Evolutionary conservation across 495 filamentous ascomycete species (phyloP).

Genomic region (Penicillium daleae): DNA sequence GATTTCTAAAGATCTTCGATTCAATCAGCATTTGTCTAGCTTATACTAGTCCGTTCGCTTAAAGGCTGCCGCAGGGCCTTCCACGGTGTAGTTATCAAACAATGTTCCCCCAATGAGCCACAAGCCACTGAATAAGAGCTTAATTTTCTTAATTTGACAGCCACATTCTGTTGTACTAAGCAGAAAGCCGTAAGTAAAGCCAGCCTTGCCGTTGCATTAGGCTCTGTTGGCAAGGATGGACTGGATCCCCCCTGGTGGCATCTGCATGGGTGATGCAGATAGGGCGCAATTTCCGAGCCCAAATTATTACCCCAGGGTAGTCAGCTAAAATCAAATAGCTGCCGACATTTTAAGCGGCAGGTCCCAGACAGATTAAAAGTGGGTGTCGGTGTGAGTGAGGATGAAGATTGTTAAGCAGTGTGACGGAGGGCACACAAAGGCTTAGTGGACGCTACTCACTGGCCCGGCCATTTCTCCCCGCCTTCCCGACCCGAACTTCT

Average conservation of each 20-base stretch:
- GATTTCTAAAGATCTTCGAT: no score
- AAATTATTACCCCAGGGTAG: background rate
- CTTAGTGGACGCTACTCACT: slow-evolving; percentile 15
- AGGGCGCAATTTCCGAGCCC: background rate
- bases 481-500: slow-evolving; percentile 37
- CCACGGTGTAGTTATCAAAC: background rate
- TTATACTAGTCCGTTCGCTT: no score
- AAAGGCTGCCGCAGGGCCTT: background rate
- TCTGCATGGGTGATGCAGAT: slow-evolving; percentile 15
- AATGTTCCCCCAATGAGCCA: background rate
- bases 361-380: background rate
- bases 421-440: slow-evolving; percentile 26
- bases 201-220: slow-evolving; percentile 30
- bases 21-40: no score
- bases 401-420: slow-evolving; percentile 1
- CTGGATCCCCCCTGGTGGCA: slow-evolving; percentile 8
- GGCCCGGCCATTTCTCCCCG: slow-evolving; percentile 31
- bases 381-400: background rate
- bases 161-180: slow-evolving; percentile 15
- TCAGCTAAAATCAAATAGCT: no score
- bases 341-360: no score
- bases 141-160: no score
- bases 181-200: slow-evolving; percentile 20
- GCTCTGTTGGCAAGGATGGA: slow-evolving; percentile 23
- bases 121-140: no score